phyloP scores from a whole-genome alignment of 805 yeast genomes.

The Wickerhamomyces canadensis region DNA sequence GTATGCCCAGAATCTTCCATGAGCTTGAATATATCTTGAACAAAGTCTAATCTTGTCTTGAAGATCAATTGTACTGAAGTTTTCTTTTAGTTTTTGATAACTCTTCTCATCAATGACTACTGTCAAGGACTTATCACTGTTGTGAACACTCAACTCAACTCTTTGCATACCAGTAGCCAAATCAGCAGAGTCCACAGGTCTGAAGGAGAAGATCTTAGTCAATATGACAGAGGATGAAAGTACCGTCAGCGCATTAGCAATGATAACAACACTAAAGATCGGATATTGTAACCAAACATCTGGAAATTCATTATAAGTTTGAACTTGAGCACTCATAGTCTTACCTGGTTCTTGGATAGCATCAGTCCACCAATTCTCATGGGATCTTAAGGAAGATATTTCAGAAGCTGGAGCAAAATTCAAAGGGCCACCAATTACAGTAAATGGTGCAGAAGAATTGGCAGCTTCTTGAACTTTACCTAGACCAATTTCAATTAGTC shows the following conservation, averaged over 20 bases:
- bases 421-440: constrained; percentile 27
- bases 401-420: constrained; percentile 21
- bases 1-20: constrained; percentile 25
- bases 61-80: constrained; percentile 12
- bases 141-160: constrained; percentile 7
- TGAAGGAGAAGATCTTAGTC: constrained; percentile 16
- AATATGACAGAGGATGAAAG: constrained; percentile 26
- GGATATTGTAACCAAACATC: constrained; percentile 39
- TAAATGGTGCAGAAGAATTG: constrained; percentile 13
- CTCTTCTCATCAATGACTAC: constrained; percentile 7
- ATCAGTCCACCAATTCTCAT: constrained; percentile 24
- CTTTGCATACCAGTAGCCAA: constrained; percentile 2
- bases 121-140: constrained; percentile 10
- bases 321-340: constrained; percentile 16
- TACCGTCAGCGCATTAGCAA: constrained; percentile 27
- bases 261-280: constrained; percentile 23
- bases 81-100: constrained; percentile 4
- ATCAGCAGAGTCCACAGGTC: background rate
- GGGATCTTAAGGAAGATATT: constrained; percentile 16
- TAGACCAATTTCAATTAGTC: constrained; percentile 34
- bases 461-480: constrained; percentile 28
- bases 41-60: constrained; percentile 18
- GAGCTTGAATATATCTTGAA: constrained; percentile 19
- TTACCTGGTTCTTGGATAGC: constrained; percentile 20
- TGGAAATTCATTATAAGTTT: constrained; percentile 21